phyloP scores from a whole-genome alignment of 2,329 filamentous ascomycete genomes.

The Scorias spongiosa region DNA sequence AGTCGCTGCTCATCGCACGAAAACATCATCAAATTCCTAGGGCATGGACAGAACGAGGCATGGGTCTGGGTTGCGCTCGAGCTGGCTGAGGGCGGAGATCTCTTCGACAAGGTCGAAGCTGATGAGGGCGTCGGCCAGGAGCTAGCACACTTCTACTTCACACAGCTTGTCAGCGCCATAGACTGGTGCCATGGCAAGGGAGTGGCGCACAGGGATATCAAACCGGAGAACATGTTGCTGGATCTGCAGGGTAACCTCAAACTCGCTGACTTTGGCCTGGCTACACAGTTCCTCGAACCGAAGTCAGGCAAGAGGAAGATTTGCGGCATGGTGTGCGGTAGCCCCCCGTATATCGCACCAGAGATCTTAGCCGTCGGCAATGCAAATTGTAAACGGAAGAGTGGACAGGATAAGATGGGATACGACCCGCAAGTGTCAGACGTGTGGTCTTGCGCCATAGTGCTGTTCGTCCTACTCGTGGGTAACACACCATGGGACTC shows the following conservation, averaged over 20 bases:
- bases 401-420: constrained; percentile 33
- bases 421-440: constrained; percentile 73
- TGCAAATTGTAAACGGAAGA: constrained; percentile 29
- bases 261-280: constrained; percentile 91
- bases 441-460: constrained; percentile 94
- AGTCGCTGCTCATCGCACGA: constrained; percentile 66
- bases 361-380: constrained; percentile 53
- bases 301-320: constrained; percentile 60
- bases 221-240: constrained; percentile 85
- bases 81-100: constrained; percentile 80
- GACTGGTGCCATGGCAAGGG: constrained; percentile 94
- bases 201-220: constrained; percentile 63
- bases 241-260: constrained; percentile 76
- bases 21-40: constrained; percentile 89
- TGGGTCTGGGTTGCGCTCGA: constrained; percentile 99
- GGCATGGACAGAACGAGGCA: constrained; percentile 64
- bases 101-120: constrained; percentile 98
- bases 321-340: constrained; percentile 83
- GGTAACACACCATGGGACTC: constrained; percentile 98
- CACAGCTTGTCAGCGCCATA: constrained; percentile 77
- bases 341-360: constrained; percentile 91
- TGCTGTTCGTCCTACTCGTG: constrained; percentile 88
- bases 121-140: constrained; percentile 90
- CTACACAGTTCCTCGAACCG: constrained; percentile 76
- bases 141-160: constrained; percentile 92